phyloP scores from a whole-genome alignment of 106 monocot genomes.

The Ottelia alismoides region DNA sequence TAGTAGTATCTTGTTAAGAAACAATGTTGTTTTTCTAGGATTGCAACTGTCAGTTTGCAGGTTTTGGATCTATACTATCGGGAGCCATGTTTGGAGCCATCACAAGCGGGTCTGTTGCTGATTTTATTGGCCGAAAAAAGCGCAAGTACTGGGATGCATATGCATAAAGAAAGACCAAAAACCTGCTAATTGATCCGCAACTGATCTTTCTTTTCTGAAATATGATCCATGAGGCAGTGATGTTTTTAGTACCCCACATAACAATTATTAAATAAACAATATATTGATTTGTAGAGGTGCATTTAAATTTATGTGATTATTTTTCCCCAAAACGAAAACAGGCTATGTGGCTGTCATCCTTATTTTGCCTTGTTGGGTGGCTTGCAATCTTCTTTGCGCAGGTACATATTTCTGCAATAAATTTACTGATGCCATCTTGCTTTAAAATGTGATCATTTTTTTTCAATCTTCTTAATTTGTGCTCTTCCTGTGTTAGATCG shows the following conservation, averaged over 20 bases:
- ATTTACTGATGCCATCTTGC: background rate
- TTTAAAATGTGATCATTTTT: too few relatives aligned
- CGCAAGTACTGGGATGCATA: slow-evolving; percentile 14
- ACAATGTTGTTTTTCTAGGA: background rate
- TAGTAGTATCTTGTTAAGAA: too few relatives aligned
- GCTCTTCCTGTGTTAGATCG: too few relatives aligned
- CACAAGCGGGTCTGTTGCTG: slow-evolving; percentile 33
- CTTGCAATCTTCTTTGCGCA: slow-evolving; percentile 38
- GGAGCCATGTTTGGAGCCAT: slow-evolving; percentile 65
- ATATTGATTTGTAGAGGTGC: background rate
- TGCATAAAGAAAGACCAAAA: background rate
- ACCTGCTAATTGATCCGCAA: too few relatives aligned
- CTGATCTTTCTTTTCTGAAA: background rate
- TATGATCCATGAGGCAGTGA: background rate
- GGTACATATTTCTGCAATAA: slow-evolving; percentile 9
- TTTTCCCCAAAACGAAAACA: slow-evolving; percentile 2
- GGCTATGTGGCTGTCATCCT: slow-evolving; percentile 61
- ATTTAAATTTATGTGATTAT: background rate
- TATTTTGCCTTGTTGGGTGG: slow-evolving; percentile 56
- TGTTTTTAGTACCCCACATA: background rate
- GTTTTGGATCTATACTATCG: slow-evolving; percentile 55
- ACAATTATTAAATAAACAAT: background rate
- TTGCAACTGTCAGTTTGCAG: slow-evolving; percentile 29
- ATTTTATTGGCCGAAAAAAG: slow-evolving; percentile 48
- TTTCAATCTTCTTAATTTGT: slow-evolving; percentile 12